Evolutionary conservation across 2,329 filamentous ascomycete species (phyloP).

Genomic region (Colletotrichum sp.): DNA sequence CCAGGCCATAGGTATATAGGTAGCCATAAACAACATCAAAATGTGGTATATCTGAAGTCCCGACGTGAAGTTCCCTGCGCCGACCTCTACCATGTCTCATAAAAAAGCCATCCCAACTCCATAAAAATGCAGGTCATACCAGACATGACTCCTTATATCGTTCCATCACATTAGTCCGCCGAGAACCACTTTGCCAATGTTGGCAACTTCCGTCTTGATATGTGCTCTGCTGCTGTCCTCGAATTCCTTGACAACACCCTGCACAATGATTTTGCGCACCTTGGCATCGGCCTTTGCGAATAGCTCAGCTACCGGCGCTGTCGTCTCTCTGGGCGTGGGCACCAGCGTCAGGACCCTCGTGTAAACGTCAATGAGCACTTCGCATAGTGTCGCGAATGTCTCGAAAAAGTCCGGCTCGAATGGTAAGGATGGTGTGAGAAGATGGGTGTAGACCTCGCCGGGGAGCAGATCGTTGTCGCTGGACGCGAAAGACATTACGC

Average conservation of each 20-base stretch:
- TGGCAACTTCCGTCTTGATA: slow-evolving; percentile 81
- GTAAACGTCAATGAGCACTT: slow-evolving; percentile 94
- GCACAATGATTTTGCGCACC: slow-evolving; percentile 87
- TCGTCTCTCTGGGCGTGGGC: slow-evolving; percentile 75
- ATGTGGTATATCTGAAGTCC: slow-evolving; percentile 16
- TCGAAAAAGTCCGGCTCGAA: slow-evolving; percentile 98
- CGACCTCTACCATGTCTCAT: background rate
- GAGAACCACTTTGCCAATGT: slow-evolving; percentile 86
- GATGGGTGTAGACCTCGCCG: slow-evolving; percentile 85
- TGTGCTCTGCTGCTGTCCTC: slow-evolving; percentile 82
- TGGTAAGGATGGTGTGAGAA: slow-evolving; percentile 89
- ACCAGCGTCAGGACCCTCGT: slow-evolving; percentile 77
- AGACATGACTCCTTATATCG: background rate
- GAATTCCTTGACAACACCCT: slow-evolving; percentile 88
- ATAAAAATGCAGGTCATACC: slow-evolving; percentile 19
- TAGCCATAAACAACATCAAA: background rate
- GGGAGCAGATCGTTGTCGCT: slow-evolving; percentile 72
- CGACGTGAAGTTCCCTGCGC: background rate
- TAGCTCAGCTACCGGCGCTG: slow-evolving; percentile 74
- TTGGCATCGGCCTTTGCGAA: slow-evolving; percentile 89
- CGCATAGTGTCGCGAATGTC: slow-evolving; percentile 94
- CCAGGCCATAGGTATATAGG: background rate
- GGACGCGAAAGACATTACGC: slow-evolving; percentile 62
- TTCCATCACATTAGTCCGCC: slow-evolving; percentile 75
- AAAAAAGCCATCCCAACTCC: slow-evolving; percentile 1